Percentiles rank a stretch among this genome's conserved stretches.
These are phyloP conservation scores for Stramenopiles sp. DNA, from an alignment of 352 stramenopile genomes.

Conservation along the genomic window DNA sequence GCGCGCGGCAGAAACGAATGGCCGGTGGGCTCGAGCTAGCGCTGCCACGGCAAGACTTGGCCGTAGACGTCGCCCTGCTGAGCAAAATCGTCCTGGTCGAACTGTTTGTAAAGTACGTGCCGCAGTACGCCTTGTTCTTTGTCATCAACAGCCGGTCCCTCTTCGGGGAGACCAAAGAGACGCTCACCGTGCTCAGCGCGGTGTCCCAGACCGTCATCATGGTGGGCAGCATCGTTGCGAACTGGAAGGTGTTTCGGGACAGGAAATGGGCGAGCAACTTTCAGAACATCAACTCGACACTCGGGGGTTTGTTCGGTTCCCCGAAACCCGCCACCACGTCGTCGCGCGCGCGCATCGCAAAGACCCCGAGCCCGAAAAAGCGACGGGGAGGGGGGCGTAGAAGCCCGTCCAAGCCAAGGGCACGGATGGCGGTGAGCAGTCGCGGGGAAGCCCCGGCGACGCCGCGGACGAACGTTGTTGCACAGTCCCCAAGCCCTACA, in stretches of 20 bases:
- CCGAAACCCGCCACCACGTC: too few relatives aligned
- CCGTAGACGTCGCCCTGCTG: not conserved
- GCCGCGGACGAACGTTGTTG: too few relatives aligned
- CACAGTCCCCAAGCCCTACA: too few relatives aligned
- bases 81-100: not conserved
- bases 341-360: too few relatives aligned
- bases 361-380: too few relatives aligned
- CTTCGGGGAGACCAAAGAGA: not conserved
- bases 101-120: not conserved
- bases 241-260: not conserved
- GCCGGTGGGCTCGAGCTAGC: not conserved
- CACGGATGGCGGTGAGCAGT: too few relatives aligned
- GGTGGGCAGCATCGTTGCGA: not conserved
- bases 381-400: too few relatives aligned
- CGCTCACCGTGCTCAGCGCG: not conserved
- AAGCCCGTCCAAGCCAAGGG: too few relatives aligned
- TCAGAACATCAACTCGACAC: too few relatives aligned
- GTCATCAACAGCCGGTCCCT: not conserved
- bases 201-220: not conserved
- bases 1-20: not conserved
- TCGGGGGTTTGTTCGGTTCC: too few relatives aligned
- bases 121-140: not conserved
- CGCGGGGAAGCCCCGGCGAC: too few relatives aligned
- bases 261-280: not conserved
- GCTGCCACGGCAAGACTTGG: not conserved